Evolutionary conservation across 768 basidiomycete genomes (phyloP), one percentile per base, ranked within the genome.

Genomic region (Collybia sordida): DNA sequence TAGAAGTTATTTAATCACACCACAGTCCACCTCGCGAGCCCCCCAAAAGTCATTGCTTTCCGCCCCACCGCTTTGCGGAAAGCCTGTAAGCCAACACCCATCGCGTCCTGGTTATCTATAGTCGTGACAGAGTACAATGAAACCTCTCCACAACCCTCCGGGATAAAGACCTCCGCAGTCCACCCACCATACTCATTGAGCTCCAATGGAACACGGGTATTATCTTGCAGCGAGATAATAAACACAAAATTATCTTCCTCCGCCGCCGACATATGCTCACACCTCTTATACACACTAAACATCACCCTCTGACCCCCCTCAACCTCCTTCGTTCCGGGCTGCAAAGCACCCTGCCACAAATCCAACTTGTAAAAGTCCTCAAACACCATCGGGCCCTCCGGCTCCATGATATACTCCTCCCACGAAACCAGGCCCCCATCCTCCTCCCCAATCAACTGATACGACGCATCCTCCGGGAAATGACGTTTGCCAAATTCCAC

Each of bases 401-500:
- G 69, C 18, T 68, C 71, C 41, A 65, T 54, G 51, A 79, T 77
- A 53, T 78, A 77, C 18, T 75, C 71, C 53, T 70, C 67, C 76
- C 76, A 79, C 31, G 68, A 64, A 11, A 69, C 39, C 21, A 68
- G 64, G 18, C 70, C 71, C 35, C 70, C 72, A 17, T 70, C 64
- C 35, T 72, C 68, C 23, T 70, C 70, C 2, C 66, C 45, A 34
- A 72, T 60, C 35, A 76, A 67, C 49, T 77, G 77, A 54, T 71
- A 74, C 12, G 68, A 63, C 21, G 67, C 67, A 56, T 79, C 75
- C 21, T 66, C 62, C 3, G 76, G 77, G 58, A 69, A 77, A 60
- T 79, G 78, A 25, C 64, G 64, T 48, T 55, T 65, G 18, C 70
- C 74, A 57, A 78, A 79, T 47, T 79, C 73, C 27, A 55, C 43